Base-by-base conservation (phyloP, 345 rosid species). In the Citrus medica region DNA sequence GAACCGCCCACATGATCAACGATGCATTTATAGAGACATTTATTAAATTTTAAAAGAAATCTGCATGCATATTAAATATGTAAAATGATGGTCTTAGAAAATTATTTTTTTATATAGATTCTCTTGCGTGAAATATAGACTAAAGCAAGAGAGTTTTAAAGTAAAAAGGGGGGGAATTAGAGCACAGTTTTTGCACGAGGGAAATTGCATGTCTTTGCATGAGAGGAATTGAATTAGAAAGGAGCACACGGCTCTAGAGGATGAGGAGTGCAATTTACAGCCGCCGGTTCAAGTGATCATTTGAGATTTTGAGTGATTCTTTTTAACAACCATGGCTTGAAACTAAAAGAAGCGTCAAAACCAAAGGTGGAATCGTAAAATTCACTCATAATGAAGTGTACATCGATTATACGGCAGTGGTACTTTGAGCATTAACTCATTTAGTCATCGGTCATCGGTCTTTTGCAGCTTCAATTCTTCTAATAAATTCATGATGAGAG, bases 381-480 rank as follows among this genome's bases (percentile, higher is more conserved):
- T 17, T 53, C 5, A 53, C 7, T 5, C 7, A 17, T 5, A 53
- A 17, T 53, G 3, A 53, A 53, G 7, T 1, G 22, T 17, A 53
- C 58, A 53, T 17, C 19, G 7, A 53, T 17, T 17, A 53, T 62
- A 82, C 84, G 84, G 81, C 78, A 82, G 53, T 19, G 53, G 68
- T 78, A 73, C 75, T 60, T 69, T 35, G 40, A 33, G 4, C 28
- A n/a, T 71, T 3, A 69, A 17, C 14, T 4, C 38, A 46, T 12
- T 22, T 2, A 22, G 71, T 38, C 71, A 10, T 5, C 4, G 17
- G 74, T 70, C 74, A 1, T 70, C 38, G 37, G 74, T 51, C 74
- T 66, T 35, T 24, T 12, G 28, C 25, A 37, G 2, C 25, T 35
- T 35, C 48, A 35, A 64, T 64, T 51, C 62, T 71, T 33, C 30